phyloP scores from a whole-genome alignment of 192 early-diverging fungal species.

The Podila epigama region DNA sequence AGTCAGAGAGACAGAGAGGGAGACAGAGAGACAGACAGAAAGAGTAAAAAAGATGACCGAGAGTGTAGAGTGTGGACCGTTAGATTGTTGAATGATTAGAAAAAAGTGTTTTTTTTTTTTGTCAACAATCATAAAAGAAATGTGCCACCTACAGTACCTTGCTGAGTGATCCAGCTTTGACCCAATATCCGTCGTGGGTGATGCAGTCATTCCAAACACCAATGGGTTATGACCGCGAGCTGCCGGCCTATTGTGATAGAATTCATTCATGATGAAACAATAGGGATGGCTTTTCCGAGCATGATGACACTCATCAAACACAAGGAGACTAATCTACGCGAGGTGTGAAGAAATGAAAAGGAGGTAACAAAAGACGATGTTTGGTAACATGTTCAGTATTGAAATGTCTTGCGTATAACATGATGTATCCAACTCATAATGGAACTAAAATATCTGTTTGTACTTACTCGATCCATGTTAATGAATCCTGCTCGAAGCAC shows the following conservation, averaged over 20 bases:
- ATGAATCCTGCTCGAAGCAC: slow-evolving; percentile 75
- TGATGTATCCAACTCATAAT: too few species aligned
- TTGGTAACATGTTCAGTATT: too few species aligned
- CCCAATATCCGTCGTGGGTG: slow-evolving; percentile 66
- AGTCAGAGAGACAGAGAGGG: background rate
- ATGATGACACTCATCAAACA: slow-evolving; percentile 97
- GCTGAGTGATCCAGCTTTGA: slow-evolving; percentile 22
- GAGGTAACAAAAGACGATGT: too few species aligned
- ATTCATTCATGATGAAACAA: slow-evolving; percentile 82
- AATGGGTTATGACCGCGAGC: slow-evolving; percentile 63
- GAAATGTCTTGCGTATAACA: too few species aligned
- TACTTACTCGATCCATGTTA: slow-evolving; percentile 61
- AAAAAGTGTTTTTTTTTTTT: background rate
- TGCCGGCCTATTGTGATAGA: slow-evolving; percentile 62
- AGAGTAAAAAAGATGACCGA: background rate
- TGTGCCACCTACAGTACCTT: slow-evolving; percentile 37
- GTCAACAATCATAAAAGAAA: background rate
- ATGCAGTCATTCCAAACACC: slow-evolving; percentile 94
- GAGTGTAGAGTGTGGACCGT: background rate
- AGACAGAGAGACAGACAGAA: background rate
- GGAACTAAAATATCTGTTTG: background rate
- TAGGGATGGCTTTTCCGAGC: slow-evolving; percentile 76
- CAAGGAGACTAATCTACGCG: slow-evolving; percentile 75
- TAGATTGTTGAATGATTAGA: background rate
- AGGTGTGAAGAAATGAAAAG: background rate